Conservation (phyloP, 2,329 filamentous ascomycete species). For the Aspergillaceae sp. region DNA sequence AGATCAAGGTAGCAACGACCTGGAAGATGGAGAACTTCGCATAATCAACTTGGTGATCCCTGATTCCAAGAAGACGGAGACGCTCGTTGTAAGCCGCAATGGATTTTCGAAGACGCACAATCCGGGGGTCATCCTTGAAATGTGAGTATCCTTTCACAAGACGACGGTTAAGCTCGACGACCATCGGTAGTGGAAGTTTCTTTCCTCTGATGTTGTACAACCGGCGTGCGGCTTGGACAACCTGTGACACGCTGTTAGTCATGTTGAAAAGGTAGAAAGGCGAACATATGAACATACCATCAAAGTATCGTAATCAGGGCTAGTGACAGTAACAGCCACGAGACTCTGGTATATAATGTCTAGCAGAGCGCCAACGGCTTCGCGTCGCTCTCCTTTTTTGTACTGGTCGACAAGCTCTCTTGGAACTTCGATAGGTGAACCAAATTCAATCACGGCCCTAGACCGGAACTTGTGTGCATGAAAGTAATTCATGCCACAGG, state of each 20-base stretch:
- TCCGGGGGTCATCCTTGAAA: constrained; percentile 83
- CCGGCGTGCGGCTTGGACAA: constrained; percentile 86
- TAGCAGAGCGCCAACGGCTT: constrained; percentile 76
- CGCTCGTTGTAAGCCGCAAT: constrained; percentile 82
- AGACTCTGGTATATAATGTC: constrained; percentile 80
- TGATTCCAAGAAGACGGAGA: constrained; percentile 74
- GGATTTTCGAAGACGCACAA: constrained; percentile 63
- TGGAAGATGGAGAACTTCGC: constrained; percentile 70
- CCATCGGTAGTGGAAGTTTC: constrained; percentile 82
- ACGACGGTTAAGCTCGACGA: constrained; percentile 87
- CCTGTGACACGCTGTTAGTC: constrained; percentile 36
- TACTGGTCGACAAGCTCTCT: constrained; percentile 77
- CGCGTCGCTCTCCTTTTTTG: constrained; percentile 69
- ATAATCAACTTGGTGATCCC: constrained; percentile 92
- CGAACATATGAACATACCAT: constrained; percentile 52
- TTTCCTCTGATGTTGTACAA: constrained; percentile 92
- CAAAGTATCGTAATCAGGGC: constrained; percentile 89
- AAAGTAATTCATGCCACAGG: constrained; percentile 99
- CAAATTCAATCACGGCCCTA: constrained; percentile 90
- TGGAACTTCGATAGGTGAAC: constrained; percentile 77
- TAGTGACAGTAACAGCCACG: constrained; percentile 80
- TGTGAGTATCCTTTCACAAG: constrained; percentile 84
- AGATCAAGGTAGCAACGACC: constrained; percentile 68
- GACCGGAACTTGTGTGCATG: constrained; percentile 98
- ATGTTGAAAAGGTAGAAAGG: background rate